Evolutionary conservation across 768 basidiomycete species (phyloP), one percentile per base, ranked within the genome.

Genomic region (Suillus brevipes): DNA sequence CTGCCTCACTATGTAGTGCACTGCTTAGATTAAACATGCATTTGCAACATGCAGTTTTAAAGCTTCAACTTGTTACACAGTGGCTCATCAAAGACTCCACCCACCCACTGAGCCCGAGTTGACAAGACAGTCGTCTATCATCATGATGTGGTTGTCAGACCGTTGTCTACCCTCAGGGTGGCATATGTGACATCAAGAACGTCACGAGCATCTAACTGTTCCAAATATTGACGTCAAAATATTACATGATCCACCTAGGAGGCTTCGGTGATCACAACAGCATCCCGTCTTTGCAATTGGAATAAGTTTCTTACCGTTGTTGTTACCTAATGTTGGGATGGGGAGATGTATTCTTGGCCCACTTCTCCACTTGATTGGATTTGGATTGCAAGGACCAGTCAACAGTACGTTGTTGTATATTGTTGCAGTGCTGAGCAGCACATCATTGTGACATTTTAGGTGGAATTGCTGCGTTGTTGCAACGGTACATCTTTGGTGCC

Each of bases 231-330:
- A 40, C 23, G 23, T 5, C 6, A 16, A 34, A 20, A n/a, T 18
- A 40, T 25, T 4, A 23, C 14, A 40, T 28, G 57, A 61, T 36
- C 28, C 37, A n/a, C n/a, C n/a, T n/a, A 80, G 80, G 78, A 16
- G 77, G 80, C 47, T 60, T 81, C 7, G 69, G 67, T 3, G 79
- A n/a, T n/a, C n/a, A n/a, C n/a, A 81, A 62, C 72, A 77, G 34
- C 79, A 81, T 56, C 79, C 80, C 12, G 52, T 76, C 59, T 61
- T 34, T 34, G 69, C 8, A 70, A 47, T 6, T 68, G 28, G 23
- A 25, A 25, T n/a, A n/a, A n/a, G n/a, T n/a, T 25, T 50, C 6
- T 50, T 2, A 6, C 47, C 47, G 3, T 49, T 49, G 13, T 23
- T 49, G 47, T 25, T 50, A 18, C 28, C 70, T 13, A 42, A 71